These are phyloP conservation scores for Lichina pygmaea DNA, from an alignment of 495 filamentous ascomycete species.

Conservation along the genomic window DNA sequence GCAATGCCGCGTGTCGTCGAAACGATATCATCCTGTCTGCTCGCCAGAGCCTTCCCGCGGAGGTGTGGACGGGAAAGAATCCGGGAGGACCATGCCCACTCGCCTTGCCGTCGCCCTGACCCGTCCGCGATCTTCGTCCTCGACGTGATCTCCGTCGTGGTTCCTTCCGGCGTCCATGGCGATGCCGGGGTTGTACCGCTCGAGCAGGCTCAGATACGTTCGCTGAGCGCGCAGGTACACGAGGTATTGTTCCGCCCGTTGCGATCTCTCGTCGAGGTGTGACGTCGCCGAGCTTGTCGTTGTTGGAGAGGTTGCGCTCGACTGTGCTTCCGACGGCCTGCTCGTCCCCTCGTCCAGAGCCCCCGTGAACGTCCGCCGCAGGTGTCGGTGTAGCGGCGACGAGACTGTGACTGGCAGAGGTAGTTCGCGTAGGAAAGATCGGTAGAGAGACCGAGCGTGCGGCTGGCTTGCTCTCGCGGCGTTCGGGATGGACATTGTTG, in stretches of 20 bases:
- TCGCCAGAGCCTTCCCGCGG: too few relatives aligned
- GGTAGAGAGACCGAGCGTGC: constrained; percentile 56
- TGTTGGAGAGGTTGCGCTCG: constrained; percentile 25
- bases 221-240: constrained; percentile 63
- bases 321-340: constrained; percentile 5
- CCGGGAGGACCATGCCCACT: constrained; percentile 71
- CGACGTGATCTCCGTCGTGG: neutral
- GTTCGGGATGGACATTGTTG: too few relatives aligned
- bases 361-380: constrained; percentile 20
- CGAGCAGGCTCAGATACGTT: constrained; percentile 48
- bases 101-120: constrained; percentile 59
- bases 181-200: constrained; percentile 84
- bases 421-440: constrained; percentile 72
- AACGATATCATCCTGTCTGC: too few relatives aligned
- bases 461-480: neutral
- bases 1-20: too few relatives aligned
- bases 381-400: constrained; percentile 18
- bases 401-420: constrained; percentile 32
- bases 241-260: constrained; percentile 47
- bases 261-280: constrained; percentile 8
- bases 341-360: too few relatives aligned
- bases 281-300: constrained; percentile 2
- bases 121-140: constrained; percentile 35
- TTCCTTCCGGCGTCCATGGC: constrained; percentile 24
- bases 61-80: neutral